Evolutionary conservation across 2,329 filamentous ascomycete genomes (phyloP), one percentile per base, ranked within the genome.

Genomic region (Botrytis tulipae): DNA sequence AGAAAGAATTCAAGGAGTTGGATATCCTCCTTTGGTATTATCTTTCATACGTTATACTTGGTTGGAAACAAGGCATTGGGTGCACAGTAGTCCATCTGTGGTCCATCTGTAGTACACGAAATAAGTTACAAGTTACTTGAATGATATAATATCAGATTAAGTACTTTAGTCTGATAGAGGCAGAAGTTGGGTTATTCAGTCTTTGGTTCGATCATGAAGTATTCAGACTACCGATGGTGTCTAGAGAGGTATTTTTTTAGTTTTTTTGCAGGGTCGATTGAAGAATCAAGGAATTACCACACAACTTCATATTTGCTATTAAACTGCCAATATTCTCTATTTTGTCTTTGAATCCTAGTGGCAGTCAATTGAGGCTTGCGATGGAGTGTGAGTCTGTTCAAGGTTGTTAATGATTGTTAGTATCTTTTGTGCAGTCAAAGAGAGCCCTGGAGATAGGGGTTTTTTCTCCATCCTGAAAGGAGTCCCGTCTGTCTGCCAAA

Each of bases 41-140:
- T 40, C 25, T 54, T 40, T 67, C 0, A 40, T 40, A 9, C 9
- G 29, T 29, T 9, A 10, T 54, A n/a, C 4, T 40, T 12, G 1
- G 29, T 9, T 51, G 8, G 16, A 1, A 25, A 29, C 3, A 1
- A 5, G 2, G 9, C 5, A 18, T 42, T 1, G 9, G 0, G 46
- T 14, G 40, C 20, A 40, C 14, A 44, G 14, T 4, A 29, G n/a
- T 44, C 40, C 44, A 29, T 20, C 0, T 37, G 44, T 51, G 37
- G 35, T 40, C n/a, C 44, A 29, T 20, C 0, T 37, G 44, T 51
- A 51, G 35, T 40, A 8, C 7, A 20, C 40, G 46, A 12, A 68
- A 40, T 1, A 29, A 37, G 48, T 37, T n/a, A 12, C 4, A 40
- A 37, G 48, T 37, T n/a, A 7, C 4, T 65, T 16, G 62, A 37